Base-by-base conservation (phyloP, 805 yeast species). In the Teunomyces stri region DNA sequence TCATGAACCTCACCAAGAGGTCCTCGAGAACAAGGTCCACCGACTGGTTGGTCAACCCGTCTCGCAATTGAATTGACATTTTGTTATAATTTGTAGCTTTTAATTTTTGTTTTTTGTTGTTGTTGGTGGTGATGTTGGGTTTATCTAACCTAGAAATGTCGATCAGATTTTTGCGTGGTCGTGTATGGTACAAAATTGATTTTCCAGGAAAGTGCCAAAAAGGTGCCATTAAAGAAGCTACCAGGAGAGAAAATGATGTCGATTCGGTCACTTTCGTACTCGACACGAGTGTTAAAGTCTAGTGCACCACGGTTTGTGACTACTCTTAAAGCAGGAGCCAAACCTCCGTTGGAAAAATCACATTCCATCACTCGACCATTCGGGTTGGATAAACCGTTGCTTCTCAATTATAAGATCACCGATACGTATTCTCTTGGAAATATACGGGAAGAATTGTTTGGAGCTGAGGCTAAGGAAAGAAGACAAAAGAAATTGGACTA, bases 1-100 rank as follows among this genome's bases (percentile, higher is more conserved):
- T 80, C 42, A 95, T 84, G 61, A 94, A 94, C 52, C 99, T 75
- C 43, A 89, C 98, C 13, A 89, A 75, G 30, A 94, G 72, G 62
- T 94, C 99, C 62, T 89, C 96, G 30, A 89, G 70, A 0, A 83
- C 87, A 55, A 84, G 78, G 59, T 87, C 90, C 31, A 87, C 68
- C 13, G 91, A 75, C 58, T 82, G 85, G 57, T 79, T 77, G 43
- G 77, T 81, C 60, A 87, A 78, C 39, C 77, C 78, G 51, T 72
- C 70, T 55, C 67, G 72, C 61, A 83, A 69, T 48, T 80, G 82
- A 54, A 83, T 75, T 27, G 87, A 82, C 88, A 83, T 83, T 33
- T 38, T 51, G 22, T 39, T 35, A 21, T 37, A 28, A 21, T 36
- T 37, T 13, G 39, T 21, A 21, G 15, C 16, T 35, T 36, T 36